Evolutionary conservation across 2,329 filamentous ascomycete genomes (phyloP).

Genomic region (Thermothelomyces thermophilus): DNA sequence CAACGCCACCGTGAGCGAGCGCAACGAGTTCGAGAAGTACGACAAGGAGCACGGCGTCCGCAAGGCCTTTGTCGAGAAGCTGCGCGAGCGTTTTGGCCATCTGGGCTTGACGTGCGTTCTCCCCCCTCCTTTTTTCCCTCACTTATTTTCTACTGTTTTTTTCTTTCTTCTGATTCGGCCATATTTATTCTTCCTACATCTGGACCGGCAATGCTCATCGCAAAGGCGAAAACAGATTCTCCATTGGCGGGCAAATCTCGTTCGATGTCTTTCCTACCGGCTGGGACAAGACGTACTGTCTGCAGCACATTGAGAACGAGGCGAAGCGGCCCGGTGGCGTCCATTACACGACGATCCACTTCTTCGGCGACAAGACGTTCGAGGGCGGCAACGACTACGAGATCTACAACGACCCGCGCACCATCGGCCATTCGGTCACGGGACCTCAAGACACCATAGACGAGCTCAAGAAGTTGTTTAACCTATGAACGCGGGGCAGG

Average conservation of each 20-base stretch:
- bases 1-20: slow-evolving; percentile 75
- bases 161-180: too few relatives aligned
- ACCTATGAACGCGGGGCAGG: slow-evolving; percentile 36
- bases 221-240: slow-evolving; percentile 52
- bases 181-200: too few relatives aligned
- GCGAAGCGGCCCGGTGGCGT: slow-evolving; percentile 62
- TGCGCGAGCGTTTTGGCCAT: slow-evolving; percentile 77
- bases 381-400: slow-evolving; percentile 92
- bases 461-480: slow-evolving; percentile 75
- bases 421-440: slow-evolving; percentile 76
- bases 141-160: neutral
- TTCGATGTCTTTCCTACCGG: slow-evolving; percentile 96
- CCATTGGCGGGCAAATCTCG: slow-evolving; percentile 94
- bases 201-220: neutral
- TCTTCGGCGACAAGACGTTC: slow-evolving; percentile 95
- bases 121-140: neutral
- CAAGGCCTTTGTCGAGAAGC: slow-evolving; percentile 64
- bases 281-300: slow-evolving; percentile 99
- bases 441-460: slow-evolving; percentile 75
- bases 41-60: slow-evolving; percentile 74
- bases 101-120: slow-evolving; percentile 66
- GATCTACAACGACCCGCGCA: slow-evolving; percentile 77
- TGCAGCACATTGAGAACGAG: slow-evolving; percentile 79
- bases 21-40: slow-evolving; percentile 73
- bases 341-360: slow-evolving; percentile 83